Base-by-base conservation (phyloP, 2,329 filamentous ascomycete species). In the Xylariaceae sp. region DNA sequence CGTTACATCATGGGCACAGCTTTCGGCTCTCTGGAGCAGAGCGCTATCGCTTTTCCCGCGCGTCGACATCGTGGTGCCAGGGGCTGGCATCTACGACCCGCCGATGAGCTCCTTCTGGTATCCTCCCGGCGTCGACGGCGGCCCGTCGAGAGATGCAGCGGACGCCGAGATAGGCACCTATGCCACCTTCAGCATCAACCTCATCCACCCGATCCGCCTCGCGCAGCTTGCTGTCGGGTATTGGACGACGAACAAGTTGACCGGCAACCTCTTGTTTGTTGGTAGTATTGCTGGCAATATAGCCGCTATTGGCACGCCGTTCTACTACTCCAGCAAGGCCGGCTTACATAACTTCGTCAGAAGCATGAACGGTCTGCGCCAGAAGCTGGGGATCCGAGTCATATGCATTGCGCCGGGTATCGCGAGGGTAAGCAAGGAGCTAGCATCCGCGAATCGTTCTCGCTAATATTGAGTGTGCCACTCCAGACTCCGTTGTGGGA, bases 11-110 rank as follows among this genome's bases (percentile, higher is more conserved):
- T 78, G 74, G 74, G 61, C 69, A 3, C 66, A 76, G 41, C 65
- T 76, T 6, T 61, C 53, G 2, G 44, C 56, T 6, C 68, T 75
- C 48, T 75, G 71, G 69, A 49, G 62, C n/a, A 56, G 51, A 2
- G 67, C 69, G 2, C 51, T 74, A 5, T 45, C 61, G 1, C 53
- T 58, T 37, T 75, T 76, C 56, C 59, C 65, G 3, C 65, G 44
- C 4, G 45, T 76, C 40, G 73, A 76, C 61, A 69, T 76, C 29
- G 72, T 76, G n/a, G 65, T 75, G 16, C 66, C 71, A 19, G 74
- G 73, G 23, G 75, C 75, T 8, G 73, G 73, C 14, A 41, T 76
- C 31, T 76, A 74, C 58, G 75, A 77, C 45, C 75, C 75, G 3
- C 56, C 64, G 9, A 73, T 65, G 62, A 70, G 69, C 24, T 69